Conservation (phyloP, 1,284 basidiomycete genomes). For the Ceratobasidium sp. region DNA sequence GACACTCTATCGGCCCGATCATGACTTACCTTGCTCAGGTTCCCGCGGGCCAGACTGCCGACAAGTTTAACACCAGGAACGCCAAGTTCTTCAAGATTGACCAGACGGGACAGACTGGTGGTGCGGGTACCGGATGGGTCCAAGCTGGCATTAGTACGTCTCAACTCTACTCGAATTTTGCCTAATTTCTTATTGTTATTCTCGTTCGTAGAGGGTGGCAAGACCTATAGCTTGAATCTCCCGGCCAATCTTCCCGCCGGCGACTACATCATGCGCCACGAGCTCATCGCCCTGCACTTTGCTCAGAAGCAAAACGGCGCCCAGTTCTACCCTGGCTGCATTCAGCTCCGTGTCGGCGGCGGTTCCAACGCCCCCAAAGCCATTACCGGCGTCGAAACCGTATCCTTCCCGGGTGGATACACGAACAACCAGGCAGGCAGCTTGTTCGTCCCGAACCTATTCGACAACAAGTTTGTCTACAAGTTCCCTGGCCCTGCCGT, state of each 20-base stretch:
- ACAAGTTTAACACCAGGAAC: slow-evolving; percentile 59
- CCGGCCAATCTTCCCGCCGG: slow-evolving; percentile 65
- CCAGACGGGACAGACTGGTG: slow-evolving; percentile 51
- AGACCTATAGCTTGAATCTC: slow-evolving; percentile 57
- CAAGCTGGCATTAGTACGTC: slow-evolving; percentile 52
- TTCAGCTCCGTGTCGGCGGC: slow-evolving; percentile 65
- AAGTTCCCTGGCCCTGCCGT: slow-evolving; percentile 40
- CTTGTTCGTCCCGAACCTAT: slow-evolving; percentile 26
- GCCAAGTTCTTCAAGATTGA: slow-evolving; percentile 77
- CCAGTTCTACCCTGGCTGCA: slow-evolving; percentile 74
- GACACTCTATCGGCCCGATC: slow-evolving; percentile 72
- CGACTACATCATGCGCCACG: slow-evolving; percentile 72
- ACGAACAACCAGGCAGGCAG: slow-evolving; percentile 38
- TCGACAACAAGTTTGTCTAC: slow-evolving; percentile 30
- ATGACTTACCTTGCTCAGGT: slow-evolving; percentile 70
- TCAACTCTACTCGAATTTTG: neutral
- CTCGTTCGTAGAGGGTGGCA: slow-evolving; percentile 49
- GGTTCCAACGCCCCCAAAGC: slow-evolving; percentile 21
- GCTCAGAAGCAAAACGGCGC: slow-evolving; percentile 60
- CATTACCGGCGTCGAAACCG: slow-evolving; percentile 28
- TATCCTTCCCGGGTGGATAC: slow-evolving; percentile 43
- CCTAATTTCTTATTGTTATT: neutral
- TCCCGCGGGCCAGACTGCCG: slow-evolving; percentile 58
- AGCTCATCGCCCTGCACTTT: slow-evolving; percentile 73
- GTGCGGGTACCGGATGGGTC: slow-evolving; percentile 50